Evolutionary conservation across 73 alveolate genomes (phyloP), one percentile per base, ranked within the genome.

Genomic region (Blepharisma stoltei): DNA sequence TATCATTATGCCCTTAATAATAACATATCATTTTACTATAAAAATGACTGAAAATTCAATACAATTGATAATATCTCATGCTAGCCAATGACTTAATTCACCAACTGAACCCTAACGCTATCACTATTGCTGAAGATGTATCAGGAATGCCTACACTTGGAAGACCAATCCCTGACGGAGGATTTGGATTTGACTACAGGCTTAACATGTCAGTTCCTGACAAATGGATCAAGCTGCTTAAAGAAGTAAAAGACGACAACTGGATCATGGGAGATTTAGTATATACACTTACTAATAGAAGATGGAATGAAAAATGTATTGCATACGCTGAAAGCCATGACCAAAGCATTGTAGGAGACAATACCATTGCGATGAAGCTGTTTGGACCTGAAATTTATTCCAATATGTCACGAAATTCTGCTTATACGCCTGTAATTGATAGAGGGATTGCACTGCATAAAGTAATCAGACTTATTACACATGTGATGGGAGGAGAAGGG

Each of bases 91-190:
- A 94, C 65, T 78, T 97, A 50, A 88, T 90, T 43, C 99, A 97
- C 84, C 70, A 76, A 54, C 73, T 95, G 23, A 49, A 80, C 81
- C 99, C 98, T 8, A 85, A 91, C 54, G 98, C 98, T 23, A 93
- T 97, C 83, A 88, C 98, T 1, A 86, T 97, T 11, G 98, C 98
- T 5, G 99, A 97, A 82, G 99, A 97, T 81, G 98, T 94, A 7
- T 84, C 97, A 18, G 99, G 99, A 67, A 90, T 94, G 97, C 99
- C 99, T 11, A 93, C 97, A 20, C 89, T 96, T 27, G 94, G 99
- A 76, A 65, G 98, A 38, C 95, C 96, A 6, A 77, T 97, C n/a
- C 92, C 88, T 69, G 97, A 97, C 14, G 99, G 99, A 11, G 99
- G 99, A 7, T 85, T 94, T 49, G 99, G 99, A 37, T 97, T 97